Percentiles rank a stretch among this genome's conserved stretches.
These are phyloP conservation scores for Cystofilobasidium bisporidii DNA, from an alignment of 768 basidiomycete species.

Conservation along the genomic window DNA sequence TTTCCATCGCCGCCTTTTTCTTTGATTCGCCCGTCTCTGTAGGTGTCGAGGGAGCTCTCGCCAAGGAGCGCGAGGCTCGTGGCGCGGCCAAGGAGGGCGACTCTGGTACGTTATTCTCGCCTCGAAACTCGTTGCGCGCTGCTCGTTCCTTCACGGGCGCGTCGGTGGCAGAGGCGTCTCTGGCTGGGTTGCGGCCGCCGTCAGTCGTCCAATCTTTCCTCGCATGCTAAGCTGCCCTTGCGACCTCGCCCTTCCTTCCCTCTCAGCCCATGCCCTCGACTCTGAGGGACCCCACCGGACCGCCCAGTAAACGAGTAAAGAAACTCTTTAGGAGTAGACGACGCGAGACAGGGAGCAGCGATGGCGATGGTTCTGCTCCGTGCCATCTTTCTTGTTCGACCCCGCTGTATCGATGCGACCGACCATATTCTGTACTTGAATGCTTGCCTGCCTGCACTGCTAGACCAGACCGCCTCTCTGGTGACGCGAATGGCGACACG, in stretches of 20 bases:
- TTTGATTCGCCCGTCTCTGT: too few relatives aligned
- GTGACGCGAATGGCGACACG: too few relatives aligned
- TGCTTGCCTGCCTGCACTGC: too few relatives aligned
- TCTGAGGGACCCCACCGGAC: not conserved
- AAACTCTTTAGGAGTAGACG: too few relatives aligned
- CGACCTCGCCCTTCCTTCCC: not conserved
- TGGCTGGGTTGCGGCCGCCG: too few relatives aligned
- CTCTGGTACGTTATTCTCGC: not conserved
- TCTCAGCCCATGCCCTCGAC: not conserved
- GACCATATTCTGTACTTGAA: too few relatives aligned
- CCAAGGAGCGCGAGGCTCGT: constrained; percentile 5
- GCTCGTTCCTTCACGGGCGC: too few relatives aligned
- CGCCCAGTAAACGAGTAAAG: not conserved
- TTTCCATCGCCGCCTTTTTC: not conserved
- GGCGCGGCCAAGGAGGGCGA: not conserved
- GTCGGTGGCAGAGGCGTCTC: too few relatives aligned
- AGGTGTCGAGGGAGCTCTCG: constrained; percentile 4
- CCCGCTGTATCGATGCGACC: not conserved
- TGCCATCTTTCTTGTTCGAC: too few relatives aligned
- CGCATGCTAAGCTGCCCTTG: too few relatives aligned
- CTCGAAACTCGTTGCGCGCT: not conserved
- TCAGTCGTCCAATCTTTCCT: not conserved
- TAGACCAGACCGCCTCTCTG: too few relatives aligned
- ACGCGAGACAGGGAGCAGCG: not conserved
- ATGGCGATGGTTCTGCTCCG: too few relatives aligned